Evolutionary conservation across 495 filamentous ascomycete species (phyloP).

Genomic region (Ascodesmis nigricans): DNA sequence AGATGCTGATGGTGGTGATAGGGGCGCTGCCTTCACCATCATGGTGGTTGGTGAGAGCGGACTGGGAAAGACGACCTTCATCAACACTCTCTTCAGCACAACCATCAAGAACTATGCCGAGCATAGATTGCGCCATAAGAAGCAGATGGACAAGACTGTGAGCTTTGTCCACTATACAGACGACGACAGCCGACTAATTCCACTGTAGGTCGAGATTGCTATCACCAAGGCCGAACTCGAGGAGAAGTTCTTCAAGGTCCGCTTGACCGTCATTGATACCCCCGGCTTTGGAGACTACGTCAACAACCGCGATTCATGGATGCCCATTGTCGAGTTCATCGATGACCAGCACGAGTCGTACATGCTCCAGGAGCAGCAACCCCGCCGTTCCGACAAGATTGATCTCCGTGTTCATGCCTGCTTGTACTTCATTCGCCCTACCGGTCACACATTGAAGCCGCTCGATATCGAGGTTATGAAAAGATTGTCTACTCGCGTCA

Average conservation of each 20-base stretch:
- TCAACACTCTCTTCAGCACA: constrained; percentile 98
- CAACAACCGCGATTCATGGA: constrained; percentile 99
- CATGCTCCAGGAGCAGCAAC: constrained; percentile 99
- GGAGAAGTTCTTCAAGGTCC: constrained; percentile 99
- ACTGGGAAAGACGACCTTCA: constrained; percentile 97
- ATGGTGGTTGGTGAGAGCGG: constrained; percentile 99
- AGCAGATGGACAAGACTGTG: constrained; percentile 93
- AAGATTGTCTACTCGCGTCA: constrained; percentile 86
- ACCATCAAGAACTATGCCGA: constrained; percentile 99
- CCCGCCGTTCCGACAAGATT: constrained; percentile 91
- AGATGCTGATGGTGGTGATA: constrained; percentile 3
- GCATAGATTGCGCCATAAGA: constrained; percentile 92
- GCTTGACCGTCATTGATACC: constrained; percentile 94
- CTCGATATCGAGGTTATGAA: constrained; percentile 99
- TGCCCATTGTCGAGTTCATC: constrained; percentile 98
- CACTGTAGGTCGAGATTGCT: constrained; percentile 58
- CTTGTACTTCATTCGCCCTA: constrained; percentile 96
- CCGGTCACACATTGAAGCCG: constrained; percentile 94
- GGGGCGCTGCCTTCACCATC: constrained; percentile 89
- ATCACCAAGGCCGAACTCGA: constrained; percentile 98
- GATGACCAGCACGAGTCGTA: constrained; percentile 99
- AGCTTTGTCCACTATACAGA: background rate
- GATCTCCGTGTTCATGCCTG: constrained; percentile 97
- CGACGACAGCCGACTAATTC: background rate
- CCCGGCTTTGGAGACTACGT: constrained; percentile 98